Evolutionary conservation across 352 stramenopile genomes (phyloP).

Genomic region (Globisporangium camurandrum): DNA sequence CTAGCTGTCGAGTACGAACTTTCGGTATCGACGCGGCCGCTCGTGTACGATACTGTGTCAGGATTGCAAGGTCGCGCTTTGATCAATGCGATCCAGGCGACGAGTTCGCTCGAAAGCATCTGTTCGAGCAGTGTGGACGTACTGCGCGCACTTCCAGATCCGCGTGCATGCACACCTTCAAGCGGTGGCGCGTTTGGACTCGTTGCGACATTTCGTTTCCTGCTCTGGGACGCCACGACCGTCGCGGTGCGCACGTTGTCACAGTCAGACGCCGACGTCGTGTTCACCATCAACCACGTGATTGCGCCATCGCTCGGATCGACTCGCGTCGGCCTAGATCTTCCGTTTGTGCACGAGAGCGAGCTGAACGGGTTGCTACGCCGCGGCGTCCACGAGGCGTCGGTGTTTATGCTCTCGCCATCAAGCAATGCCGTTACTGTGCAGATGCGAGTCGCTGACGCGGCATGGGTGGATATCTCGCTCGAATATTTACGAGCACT

Average conservation of each 20-base stretch:
- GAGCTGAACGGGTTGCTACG: neutral
- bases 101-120: neutral
- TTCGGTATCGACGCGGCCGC: neutral
- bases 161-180: neutral
- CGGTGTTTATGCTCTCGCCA: slow-evolving; percentile 2
- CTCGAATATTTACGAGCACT: neutral
- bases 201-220: slow-evolving; percentile 4
- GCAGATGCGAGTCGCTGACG: slow-evolving; percentile 3
- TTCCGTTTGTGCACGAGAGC: slow-evolving; percentile 1
- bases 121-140: neutral
- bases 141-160: slow-evolving; percentile 1
- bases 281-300: slow-evolving; percentile 16
- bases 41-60: neutral
- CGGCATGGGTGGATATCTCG: slow-evolving; percentile 3
- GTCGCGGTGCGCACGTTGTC: slow-evolving; percentile 15
- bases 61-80: slow-evolving; percentile 1
- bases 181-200: neutral
- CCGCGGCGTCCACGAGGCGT: slow-evolving; percentile 3
- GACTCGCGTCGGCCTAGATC: neutral
- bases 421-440: slow-evolving; percentile 1
- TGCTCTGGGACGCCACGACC: slow-evolving; percentile 4
- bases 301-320: neutral
- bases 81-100: slow-evolving; percentile 1
- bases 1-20: slow-evolving; percentile 21
- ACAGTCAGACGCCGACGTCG: slow-evolving; percentile 4